A percentile compares a stretch with the other conserved stretches of the same genome.
Evolutionary conservation across 805 yeast species (phyloP).

Genomic region (Nematodospora valgi): DNA sequence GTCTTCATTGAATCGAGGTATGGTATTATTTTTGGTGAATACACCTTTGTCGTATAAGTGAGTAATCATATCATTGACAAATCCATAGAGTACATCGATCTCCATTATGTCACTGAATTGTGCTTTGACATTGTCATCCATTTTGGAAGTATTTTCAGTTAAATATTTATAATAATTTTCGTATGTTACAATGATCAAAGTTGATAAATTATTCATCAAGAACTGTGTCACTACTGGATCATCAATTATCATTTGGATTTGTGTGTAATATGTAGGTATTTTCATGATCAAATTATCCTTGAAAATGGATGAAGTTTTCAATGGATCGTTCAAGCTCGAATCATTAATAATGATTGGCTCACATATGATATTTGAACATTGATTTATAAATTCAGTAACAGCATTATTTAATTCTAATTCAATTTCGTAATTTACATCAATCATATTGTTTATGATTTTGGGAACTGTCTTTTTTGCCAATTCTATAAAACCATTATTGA

Average conservation of each 20-base stretch:
- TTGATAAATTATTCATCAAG: constrained; percentile 34
- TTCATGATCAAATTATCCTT: constrained; percentile 48
- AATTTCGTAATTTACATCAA: constrained; percentile 71
- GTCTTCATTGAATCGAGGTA: constrained; percentile 28
- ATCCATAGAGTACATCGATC: constrained; percentile 55
- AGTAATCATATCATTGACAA: constrained; percentile 37
- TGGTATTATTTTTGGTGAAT: too few species aligned
- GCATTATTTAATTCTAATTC: constrained; percentile 68
- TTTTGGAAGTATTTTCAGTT: constrained; percentile 18
- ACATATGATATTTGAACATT: constrained; percentile 41
- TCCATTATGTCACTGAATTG: constrained; percentile 50
- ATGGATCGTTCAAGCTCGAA: constrained; percentile 17
- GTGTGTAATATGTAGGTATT: constrained; percentile 53
- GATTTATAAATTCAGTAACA: constrained; percentile 66
- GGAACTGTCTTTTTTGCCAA: constrained; percentile 72
- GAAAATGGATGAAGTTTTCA: constrained; percentile 37
- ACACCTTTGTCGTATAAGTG: constrained; percentile 20
- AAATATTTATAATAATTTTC: constrained; percentile 45
- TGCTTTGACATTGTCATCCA: constrained; percentile 18
- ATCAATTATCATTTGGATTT: constrained; percentile 51
- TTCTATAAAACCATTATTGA: constrained; percentile 39
- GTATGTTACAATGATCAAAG: constrained; percentile 55
- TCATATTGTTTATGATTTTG: constrained; percentile 73
- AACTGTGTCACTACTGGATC: constrained; percentile 45
- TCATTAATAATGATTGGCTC: constrained; percentile 34